A percentile compares a stretch with the other conserved stretches of the same genome.
Evolutionary conservation across 805 yeast species (phyloP).

Genomic region (Kodamaea lidongshanica): DNA sequence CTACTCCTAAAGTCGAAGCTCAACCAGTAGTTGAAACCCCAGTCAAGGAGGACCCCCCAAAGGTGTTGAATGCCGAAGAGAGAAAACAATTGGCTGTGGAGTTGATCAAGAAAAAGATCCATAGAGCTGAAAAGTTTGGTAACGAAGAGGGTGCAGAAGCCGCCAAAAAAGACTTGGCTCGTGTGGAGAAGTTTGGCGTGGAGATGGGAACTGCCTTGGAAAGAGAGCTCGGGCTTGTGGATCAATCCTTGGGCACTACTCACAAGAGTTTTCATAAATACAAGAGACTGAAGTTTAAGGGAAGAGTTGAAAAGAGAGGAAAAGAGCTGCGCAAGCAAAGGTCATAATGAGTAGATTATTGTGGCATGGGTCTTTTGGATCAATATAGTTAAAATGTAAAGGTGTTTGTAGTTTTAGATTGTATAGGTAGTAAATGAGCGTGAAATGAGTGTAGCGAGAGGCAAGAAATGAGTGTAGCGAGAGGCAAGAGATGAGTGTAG

Average conservation of each 20-base stretch:
- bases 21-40: conserved; percentile 14
- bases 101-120: conserved; percentile 58
- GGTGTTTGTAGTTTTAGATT: too few relatives aligned
- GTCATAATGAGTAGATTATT: too few relatives aligned
- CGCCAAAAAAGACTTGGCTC: conserved; percentile 55
- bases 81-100: conserved; percentile 63
- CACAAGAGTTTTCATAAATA: too few relatives aligned
- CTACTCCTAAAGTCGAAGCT: conserved; percentile 12
- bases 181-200: conserved; percentile 83
- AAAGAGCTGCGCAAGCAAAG: too few relatives aligned
- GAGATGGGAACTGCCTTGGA: conserved; percentile 62
- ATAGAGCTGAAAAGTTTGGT: conserved; percentile 75
- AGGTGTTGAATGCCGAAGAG: conserved; percentile 56
- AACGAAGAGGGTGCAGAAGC: conserved; percentile 49
- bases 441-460: too few relatives aligned
- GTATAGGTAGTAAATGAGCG: too few relatives aligned
- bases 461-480: too few relatives aligned
- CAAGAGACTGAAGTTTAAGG: too few relatives aligned
- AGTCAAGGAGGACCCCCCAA: conserved; percentile 32
- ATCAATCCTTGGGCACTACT: conserved; percentile 25
- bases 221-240: conserved; percentile 55
- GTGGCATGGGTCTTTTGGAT: too few relatives aligned
- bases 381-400: too few relatives aligned
- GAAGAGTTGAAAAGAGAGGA: too few relatives aligned
- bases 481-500: too few relatives aligned